Evolutionary conservation across 192 early-diverging fungal genomes (phyloP).

Genomic region (Coemansia sp.): DNA sequence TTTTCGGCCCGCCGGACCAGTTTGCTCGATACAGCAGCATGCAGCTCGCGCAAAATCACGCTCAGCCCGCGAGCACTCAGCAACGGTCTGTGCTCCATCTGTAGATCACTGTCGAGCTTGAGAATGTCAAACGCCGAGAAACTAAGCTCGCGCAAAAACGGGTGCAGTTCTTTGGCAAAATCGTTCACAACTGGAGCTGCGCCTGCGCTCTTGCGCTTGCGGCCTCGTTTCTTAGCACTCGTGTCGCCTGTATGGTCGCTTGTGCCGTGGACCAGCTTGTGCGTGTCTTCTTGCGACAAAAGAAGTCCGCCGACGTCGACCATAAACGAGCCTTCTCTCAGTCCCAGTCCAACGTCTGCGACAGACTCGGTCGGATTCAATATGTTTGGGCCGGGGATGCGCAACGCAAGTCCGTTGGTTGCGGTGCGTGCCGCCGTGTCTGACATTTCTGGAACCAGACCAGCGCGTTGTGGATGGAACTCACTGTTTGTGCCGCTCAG

Average conservation of each 20-base stretch:
- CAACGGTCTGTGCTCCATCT: slow-evolving; percentile 1
- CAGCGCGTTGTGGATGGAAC: slow-evolving; percentile 29
- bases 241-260: neutral
- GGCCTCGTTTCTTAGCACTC: slow-evolving; percentile 19
- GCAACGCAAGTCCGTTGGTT: slow-evolving; percentile 4
- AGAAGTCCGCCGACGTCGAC: slow-evolving; percentile 40
- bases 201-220: slow-evolving; percentile 23
- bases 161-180: slow-evolving; percentile 15
- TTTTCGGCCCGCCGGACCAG: slow-evolving; percentile 32
- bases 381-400: neutral
- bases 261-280: slow-evolving; percentile 22
- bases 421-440: slow-evolving; percentile 11
- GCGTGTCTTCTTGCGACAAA: slow-evolving; percentile 44
- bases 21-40: slow-evolving; percentile 21
- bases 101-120: neutral
- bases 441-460: slow-evolving; percentile 33
- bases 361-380: no score
- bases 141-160: slow-evolving; percentile 43
- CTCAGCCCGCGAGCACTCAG: slow-evolving; percentile 21
- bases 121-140: slow-evolving; percentile 40
- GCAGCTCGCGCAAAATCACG: slow-evolving; percentile 36
- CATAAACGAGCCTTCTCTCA: neutral
- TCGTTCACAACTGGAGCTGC: slow-evolving; percentile 6
- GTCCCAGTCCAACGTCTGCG: neutral
- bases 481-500: slow-evolving; percentile 22